These are phyloP conservation scores for Lagenaria siceraria DNA, from an alignment of 306 rosid genomes.

Conservation along the genomic window DNA sequence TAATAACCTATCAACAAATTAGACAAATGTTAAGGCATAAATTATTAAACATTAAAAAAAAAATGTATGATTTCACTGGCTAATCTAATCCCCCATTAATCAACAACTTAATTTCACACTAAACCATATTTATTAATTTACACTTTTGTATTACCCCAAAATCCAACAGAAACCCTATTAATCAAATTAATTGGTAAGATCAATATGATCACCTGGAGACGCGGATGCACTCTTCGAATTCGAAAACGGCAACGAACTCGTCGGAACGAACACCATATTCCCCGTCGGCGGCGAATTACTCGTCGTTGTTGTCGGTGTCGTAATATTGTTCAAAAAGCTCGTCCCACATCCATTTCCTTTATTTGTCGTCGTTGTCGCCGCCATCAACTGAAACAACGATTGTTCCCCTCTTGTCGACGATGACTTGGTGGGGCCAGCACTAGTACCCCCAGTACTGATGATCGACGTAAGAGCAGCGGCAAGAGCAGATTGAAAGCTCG, in stretches of 20 bases:
- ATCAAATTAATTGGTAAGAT: neutral
- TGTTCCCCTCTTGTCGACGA: neutral
- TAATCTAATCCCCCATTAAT: neutral
- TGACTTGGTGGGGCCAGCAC: neutral
- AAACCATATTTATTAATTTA: neutral
- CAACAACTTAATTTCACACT: neutral
- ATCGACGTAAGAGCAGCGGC: constrained; percentile 62
- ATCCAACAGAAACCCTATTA: neutral
- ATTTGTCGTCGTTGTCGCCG: neutral
- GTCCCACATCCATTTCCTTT: constrained; percentile 6
- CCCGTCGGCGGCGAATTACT: neutral
- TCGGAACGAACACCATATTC: neutral
- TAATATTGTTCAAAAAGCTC: neutral
- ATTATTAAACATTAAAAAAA: neutral
- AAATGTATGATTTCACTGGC: neutral
- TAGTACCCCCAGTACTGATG: constrained; percentile 12
- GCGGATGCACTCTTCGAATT: neutral
- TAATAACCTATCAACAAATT: neutral
- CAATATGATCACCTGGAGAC: neutral
- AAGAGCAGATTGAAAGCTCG: constrained; percentile 77
- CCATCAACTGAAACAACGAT: neutral
- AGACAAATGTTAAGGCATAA: neutral
- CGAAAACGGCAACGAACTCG: neutral
- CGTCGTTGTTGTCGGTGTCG: neutral
- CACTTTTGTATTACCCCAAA: neutral